Conservation (phyloP, 1,284 basidiomycete genomes). For the Acaromyces ingoldii region DNA sequence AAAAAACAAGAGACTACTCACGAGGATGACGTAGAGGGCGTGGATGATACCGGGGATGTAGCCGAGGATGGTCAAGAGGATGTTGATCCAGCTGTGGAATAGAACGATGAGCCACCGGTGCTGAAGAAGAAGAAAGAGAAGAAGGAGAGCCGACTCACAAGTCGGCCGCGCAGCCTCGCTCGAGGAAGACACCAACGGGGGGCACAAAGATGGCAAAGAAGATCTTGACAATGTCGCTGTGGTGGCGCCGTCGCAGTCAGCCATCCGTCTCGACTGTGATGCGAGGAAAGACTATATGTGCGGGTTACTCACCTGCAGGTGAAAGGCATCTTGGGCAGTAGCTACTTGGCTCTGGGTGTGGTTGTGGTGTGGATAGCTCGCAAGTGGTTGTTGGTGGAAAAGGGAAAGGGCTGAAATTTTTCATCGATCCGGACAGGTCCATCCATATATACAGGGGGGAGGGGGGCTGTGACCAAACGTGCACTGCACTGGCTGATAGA, state of each 20-base stretch:
- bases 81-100: slow-evolving; percentile 20
- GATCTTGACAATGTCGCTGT: slow-evolving; percentile 14
- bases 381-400: too few relatives aligned
- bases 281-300: neutral
- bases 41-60: slow-evolving; percentile 41
- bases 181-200: slow-evolving; percentile 33
- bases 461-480: too few relatives aligned
- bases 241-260: neutral
- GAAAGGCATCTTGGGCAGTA: slow-evolving; percentile 34
- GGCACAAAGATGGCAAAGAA: slow-evolving; percentile 28
- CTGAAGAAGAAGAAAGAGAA: neutral
- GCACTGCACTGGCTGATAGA: too few relatives aligned
- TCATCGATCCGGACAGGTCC: too few relatives aligned
- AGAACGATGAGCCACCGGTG: too few relatives aligned
- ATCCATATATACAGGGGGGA: too few relatives aligned
- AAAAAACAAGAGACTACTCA: too few relatives aligned
- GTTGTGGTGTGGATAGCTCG: too few relatives aligned
- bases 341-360: too few relatives aligned
- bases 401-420: too few relatives aligned
- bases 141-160: slow-evolving; percentile 7
- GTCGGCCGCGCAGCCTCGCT: slow-evolving; percentile 22
- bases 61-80: slow-evolving; percentile 41
- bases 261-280: slow-evolving; percentile 2
- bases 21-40: slow-evolving; percentile 45
- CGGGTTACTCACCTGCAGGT: slow-evolving; percentile 19